A percentile compares a stretch with the other conserved stretches of the same genome.
Conservation (phyloP, 169 alveolate genomes). For the Plasmodium gaboni region DNA sequence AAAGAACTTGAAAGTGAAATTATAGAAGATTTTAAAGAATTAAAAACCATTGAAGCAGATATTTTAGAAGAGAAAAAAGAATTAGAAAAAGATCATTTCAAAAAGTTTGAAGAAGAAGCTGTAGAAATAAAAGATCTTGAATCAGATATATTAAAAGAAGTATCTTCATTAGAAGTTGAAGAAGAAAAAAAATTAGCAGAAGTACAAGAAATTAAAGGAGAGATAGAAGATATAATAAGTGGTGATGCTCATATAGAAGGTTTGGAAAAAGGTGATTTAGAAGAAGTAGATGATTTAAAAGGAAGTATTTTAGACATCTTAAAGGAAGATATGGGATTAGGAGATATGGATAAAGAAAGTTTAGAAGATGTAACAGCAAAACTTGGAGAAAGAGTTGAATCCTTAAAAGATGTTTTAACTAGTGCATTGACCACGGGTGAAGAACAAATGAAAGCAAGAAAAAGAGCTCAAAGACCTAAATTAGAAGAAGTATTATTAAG, state of each 20-base stretch:
- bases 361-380: neutral
- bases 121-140: too few species aligned
- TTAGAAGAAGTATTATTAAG: neutral
- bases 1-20: neutral
- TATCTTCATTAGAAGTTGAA: neutral
- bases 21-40: too few species aligned
- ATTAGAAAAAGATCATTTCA: too few species aligned
- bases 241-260: neutral
- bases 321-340: neutral
- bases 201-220: neutral
- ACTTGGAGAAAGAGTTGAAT: neutral
- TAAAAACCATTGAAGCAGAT: too few species aligned
- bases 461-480: neutral
- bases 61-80: too few species aligned
- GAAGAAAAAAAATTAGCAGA: neutral
- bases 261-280: neutral
- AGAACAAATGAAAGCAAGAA: neutral
- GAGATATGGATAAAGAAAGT: slow-evolving; percentile 3
- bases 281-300: slow-evolving; percentile 5
- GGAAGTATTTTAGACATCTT: neutral
- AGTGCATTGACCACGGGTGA: neutral
- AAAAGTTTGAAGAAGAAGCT: too few species aligned
- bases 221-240: neutral
- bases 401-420: neutral
- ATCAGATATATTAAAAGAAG: neutral